Conservation (phyloP, 495 filamentous ascomycete genomes). For the Trichoderma asperelloides region DNA sequence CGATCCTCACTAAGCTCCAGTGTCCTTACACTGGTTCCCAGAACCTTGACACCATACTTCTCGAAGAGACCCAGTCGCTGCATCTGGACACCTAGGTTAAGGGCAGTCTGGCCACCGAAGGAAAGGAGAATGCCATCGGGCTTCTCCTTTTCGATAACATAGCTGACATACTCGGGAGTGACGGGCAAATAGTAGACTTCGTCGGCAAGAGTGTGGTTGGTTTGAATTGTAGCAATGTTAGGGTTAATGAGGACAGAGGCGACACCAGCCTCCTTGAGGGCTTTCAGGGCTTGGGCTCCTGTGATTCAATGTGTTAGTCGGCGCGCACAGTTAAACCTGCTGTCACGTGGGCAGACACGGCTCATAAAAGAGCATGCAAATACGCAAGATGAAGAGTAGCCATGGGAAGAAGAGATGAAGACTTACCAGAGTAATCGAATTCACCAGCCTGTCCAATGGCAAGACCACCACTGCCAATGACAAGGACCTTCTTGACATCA, state of each 20-base stretch:
- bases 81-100: conserved; percentile 97
- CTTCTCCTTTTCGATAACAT: conserved; percentile 89
- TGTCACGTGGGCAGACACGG: neutral
- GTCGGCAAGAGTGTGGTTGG: conserved; percentile 88
- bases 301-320: conserved; percentile 5
- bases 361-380: neutral
- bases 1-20: conserved; percentile 91
- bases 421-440: conserved; percentile 93
- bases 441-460: conserved; percentile 98
- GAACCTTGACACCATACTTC: conserved; percentile 84
- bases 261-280: conserved; percentile 94
- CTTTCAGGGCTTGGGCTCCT: conserved; percentile 95
- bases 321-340: conserved; percentile 5
- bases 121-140: conserved; percentile 97
- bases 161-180: conserved; percentile 89
- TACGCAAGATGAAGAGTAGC: conserved; percentile 9
- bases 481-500: conserved; percentile 96
- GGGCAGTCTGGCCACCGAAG: conserved; percentile 92
- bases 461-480: conserved; percentile 90
- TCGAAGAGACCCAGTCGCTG: conserved; percentile 93
- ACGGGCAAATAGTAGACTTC: conserved; percentile 99
- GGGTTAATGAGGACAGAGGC: conserved; percentile 95
- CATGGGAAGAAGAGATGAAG: conserved; percentile 8
- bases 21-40: conserved; percentile 90
- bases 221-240: conserved; percentile 98